phyloP scores from a whole-genome alignment of 805 yeast species.

The Kodamaea nitidulidarum region DNA sequence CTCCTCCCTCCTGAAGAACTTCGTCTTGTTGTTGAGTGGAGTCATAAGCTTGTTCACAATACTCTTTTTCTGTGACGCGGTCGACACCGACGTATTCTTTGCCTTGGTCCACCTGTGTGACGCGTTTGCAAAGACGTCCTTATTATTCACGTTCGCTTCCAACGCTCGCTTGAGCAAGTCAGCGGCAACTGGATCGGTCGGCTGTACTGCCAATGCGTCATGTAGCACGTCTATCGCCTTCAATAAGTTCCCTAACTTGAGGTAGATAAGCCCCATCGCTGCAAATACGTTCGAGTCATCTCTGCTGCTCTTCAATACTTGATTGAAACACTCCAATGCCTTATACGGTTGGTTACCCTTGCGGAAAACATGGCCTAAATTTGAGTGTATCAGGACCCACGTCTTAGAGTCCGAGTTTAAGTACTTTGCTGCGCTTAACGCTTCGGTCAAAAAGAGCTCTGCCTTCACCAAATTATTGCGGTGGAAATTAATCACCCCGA shows the following conservation, averaged over 20 bases:
- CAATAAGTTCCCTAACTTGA: conserved; percentile 59
- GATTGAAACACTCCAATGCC: conserved; percentile 71
- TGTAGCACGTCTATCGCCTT: conserved; percentile 77
- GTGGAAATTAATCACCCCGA: conserved; percentile 89
- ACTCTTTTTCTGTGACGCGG: background rate
- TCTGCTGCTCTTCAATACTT: conserved; percentile 65
- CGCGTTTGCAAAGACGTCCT: conserved; percentile 22
- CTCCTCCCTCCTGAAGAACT: conserved; percentile 8
- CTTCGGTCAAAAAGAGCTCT: conserved; percentile 65
- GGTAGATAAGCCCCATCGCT: conserved; percentile 78
- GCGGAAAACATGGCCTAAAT: conserved; percentile 85
- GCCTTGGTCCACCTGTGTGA: conserved; percentile 14
- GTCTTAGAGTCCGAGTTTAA: conserved; percentile 76
- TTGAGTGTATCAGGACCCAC: conserved; percentile 80
- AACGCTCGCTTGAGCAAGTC: conserved; percentile 79
- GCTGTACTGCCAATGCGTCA: conserved; percentile 71
- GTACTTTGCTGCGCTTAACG: conserved; percentile 62
- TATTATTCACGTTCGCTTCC: conserved; percentile 46
- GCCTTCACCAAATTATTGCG: conserved; percentile 64
- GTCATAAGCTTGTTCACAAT: conserved; percentile 18
- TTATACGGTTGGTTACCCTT: conserved; percentile 56
- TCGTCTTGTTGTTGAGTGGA: conserved; percentile 20
- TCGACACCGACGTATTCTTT: background rate
- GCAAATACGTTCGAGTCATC: conserved; percentile 71
- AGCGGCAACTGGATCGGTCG: conserved; percentile 78